Base-by-base conservation (phyloP, 192 early-diverging fungal species). In the Backusella macrospora region DNA sequence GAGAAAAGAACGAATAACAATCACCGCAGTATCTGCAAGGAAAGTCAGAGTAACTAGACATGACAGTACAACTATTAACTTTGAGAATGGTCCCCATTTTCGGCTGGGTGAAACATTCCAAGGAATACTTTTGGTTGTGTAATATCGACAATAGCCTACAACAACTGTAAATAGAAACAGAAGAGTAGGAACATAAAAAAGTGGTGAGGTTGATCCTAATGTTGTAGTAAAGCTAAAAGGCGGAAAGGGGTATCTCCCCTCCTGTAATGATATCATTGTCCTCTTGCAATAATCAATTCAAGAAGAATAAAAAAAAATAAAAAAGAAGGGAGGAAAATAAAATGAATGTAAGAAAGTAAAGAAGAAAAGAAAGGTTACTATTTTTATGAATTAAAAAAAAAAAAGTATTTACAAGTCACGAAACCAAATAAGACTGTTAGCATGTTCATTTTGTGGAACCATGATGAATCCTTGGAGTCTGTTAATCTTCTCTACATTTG, bases 1-100 rank as follows among this genome's bases (percentile, higher is more conserved):
- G 0, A 80, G 18, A 14, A 86, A 68, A 1, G 79, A 80, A 12
- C 77, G 79, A 29, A 76, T 23, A 26, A 80, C 74, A 26, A 84
- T 74, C 43, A 81, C 52, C 2, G 21, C 74, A 12, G 82, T 62
- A 65, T 74, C 81, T 7, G 59, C 74, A 2, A 84, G 14, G 65
- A 80, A 82, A 38, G 75, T 80, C 40, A 79, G 1, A 3, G 68
- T 70, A 6, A 86, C 73, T 4, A 78, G 14, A 8, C 81, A 45
- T 18, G 76, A 74, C 26, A 84, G 47, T 1, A 47, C 29, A 8
- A 82, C 43, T 26, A 86, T 77, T 40, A 70, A 39, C 48, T 65
- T 65, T 43, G 74, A 67, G 5, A 86, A 48, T n/a, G 75, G 52
- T 12, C 74, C 46, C 15, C 73, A 16, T 59, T 45, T 73, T 52